These are phyloP conservation scores for Venturia asperata DNA, from an alignment of 2,329 filamentous ascomycete genomes.

Conservation along the genomic window DNA sequence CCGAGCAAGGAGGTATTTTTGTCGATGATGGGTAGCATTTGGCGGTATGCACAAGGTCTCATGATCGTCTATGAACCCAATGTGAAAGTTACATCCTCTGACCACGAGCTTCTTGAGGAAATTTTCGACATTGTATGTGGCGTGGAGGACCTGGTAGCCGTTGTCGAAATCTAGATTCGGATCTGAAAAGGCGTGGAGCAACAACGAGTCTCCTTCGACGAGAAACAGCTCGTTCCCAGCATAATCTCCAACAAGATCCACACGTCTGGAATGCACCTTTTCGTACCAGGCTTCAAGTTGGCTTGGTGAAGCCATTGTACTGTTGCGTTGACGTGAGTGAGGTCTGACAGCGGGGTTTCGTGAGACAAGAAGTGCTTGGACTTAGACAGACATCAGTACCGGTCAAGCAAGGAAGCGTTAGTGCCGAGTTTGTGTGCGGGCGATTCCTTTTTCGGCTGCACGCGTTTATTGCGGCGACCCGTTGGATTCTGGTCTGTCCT, in stretches of 20 bases:
- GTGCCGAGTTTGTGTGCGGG: background rate
- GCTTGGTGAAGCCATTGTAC: slow-evolving; percentile 1
- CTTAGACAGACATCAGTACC: background rate
- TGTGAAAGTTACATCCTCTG: slow-evolving; percentile 62
- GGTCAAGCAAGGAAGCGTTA: slow-evolving; percentile 6
- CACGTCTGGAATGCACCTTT: slow-evolving; percentile 37
- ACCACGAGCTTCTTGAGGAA: slow-evolving; percentile 55
- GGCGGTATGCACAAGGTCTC: slow-evolving; percentile 50
- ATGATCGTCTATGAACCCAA: slow-evolving; percentile 60
- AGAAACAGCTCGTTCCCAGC: slow-evolving; percentile 66
- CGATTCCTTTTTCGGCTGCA: background rate
- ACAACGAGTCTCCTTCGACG: slow-evolving; percentile 66
- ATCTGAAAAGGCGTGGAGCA: slow-evolving; percentile 57
- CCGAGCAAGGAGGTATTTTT: slow-evolving; percentile 56
- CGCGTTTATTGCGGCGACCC: slow-evolving; percentile 2
- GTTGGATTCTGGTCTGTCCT: background rate
- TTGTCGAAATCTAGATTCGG: slow-evolving; percentile 56
- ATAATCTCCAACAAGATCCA: slow-evolving; percentile 63
- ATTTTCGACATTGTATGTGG: slow-evolving; percentile 59
- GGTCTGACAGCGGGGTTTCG: background rate
- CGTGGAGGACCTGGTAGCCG: slow-evolving; percentile 66
- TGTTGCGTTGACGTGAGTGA: background rate
- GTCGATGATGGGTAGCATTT: slow-evolving; percentile 28
- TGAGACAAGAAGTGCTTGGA: background rate
- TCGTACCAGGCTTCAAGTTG: slow-evolving; percentile 33